phyloP scores from a whole-genome alignment of 2,329 filamentous ascomycete species.

The Pyricularia sp. region DNA sequence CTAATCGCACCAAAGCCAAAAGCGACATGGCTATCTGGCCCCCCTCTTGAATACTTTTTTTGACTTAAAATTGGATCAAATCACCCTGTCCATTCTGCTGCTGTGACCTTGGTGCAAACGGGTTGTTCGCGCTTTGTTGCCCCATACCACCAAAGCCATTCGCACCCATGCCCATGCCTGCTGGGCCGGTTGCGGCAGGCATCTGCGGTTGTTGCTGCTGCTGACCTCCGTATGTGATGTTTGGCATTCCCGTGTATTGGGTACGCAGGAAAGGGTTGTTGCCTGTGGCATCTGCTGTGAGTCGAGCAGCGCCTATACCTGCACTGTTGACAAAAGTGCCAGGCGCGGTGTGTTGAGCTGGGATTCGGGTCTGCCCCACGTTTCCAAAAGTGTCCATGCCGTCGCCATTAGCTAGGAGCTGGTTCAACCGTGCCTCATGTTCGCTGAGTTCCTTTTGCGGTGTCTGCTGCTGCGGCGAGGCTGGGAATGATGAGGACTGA shows the following conservation, averaged over 20 bases:
- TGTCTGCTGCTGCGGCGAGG: slow-evolving; percentile 30
- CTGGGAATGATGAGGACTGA: slow-evolving; percentile 14
- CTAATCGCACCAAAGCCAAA: background rate
- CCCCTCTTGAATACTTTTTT: background rate
- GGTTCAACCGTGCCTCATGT: slow-evolving; percentile 67
- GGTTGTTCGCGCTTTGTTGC: slow-evolving; percentile 35
- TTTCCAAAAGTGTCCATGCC: slow-evolving; percentile 97
- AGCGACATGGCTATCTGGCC: background rate
- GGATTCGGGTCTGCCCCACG: slow-evolving; percentile 88
- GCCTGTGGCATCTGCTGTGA: slow-evolving; percentile 59
- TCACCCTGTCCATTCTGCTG: slow-evolving; percentile 36
- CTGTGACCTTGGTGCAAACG: slow-evolving; percentile 42
- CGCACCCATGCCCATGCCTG: slow-evolving; percentile 24
- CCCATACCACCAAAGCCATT: slow-evolving; percentile 30
- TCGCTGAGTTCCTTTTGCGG: slow-evolving; percentile 45
- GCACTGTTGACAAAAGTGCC: slow-evolving; percentile 95
- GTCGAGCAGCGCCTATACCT: slow-evolving; percentile 59
- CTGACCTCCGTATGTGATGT: slow-evolving; percentile 37
- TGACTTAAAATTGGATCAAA: slow-evolving; percentile 46
- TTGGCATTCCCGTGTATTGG: slow-evolving; percentile 69
- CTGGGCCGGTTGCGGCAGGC: slow-evolving; percentile 43
- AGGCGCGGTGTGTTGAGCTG: slow-evolving; percentile 89
- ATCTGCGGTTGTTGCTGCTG: slow-evolving; percentile 24
- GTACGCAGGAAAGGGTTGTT: slow-evolving; percentile 83
- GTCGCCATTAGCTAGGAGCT: slow-evolving; percentile 73